Base-by-base conservation (phyloP, 345 rosid genomes). In the Eucalyptus regnans region DNA sequence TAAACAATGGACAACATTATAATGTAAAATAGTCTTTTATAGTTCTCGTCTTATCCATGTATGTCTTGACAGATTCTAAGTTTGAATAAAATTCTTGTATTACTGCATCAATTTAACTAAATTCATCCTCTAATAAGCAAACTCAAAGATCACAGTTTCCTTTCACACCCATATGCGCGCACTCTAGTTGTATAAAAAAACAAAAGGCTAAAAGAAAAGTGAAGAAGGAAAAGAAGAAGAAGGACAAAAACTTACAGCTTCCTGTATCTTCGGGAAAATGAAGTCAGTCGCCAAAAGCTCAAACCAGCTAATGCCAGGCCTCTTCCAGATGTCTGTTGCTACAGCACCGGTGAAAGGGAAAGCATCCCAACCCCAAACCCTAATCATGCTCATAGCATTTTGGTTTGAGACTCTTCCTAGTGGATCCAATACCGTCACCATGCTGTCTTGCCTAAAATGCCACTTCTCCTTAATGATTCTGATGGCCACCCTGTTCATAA, bases 341-440 rank as follows among this genome's bases (percentile, higher is more conserved):
- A 15, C 71, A 14, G 62, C 79, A 14, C 43, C 46, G 33, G 89
- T 91, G 90, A 91, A 91, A 50, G 92, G 92, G 87, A 88, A 89
- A 11, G 90, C 91, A 4, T 71, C 54, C 76, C 86, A 86, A 22
- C 89, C 89, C 92, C 92, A 91, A 25, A 89, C 48, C 37, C 89
- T 64, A 52, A 91, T 89, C 92, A 91, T 86, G 71, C 87, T 87
- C n/a, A 91, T 62, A 14, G 92, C 92, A 33, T 33, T 33, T 33
- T 33, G 33, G 33, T 33, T 33, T 33, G 33, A 33, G 33, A 33
- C 33, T 33, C 33, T 33, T 33, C 33, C 33, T 33, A 33, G 33
- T 33, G 33, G 33, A 33, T 33, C 33, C 33, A 33, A 33, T 33
- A 33, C 33, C 33, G 33, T 33, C 33, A 33, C 33, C 33, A 33